These are phyloP conservation scores for Lepidium aucheri DNA, from an alignment of 345 rosid genomes.

Conservation along the genomic window DNA sequence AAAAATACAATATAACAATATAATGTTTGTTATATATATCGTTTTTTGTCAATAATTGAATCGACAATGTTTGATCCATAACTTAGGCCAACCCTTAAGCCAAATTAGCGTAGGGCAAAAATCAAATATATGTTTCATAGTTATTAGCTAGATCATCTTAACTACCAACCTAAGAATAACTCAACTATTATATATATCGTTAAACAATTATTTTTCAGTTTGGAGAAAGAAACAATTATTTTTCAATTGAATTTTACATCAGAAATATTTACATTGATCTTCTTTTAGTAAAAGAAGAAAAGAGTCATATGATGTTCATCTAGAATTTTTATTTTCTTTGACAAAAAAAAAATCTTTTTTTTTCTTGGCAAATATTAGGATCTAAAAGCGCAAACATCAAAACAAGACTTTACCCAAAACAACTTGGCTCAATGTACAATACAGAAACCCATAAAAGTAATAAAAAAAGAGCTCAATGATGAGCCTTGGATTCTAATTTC, in stretches of 20 bases:
- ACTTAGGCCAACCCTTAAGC: too few relatives aligned
- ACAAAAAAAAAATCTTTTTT: not conserved
- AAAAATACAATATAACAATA: too few relatives aligned
- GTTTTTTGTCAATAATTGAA: too few relatives aligned
- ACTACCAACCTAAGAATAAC: too few relatives aligned
- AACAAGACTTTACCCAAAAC: not conserved
- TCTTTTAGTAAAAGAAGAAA: not conserved
- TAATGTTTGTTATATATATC: too few relatives aligned
- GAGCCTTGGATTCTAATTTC: not conserved
- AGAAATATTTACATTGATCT: not conserved
- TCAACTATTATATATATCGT: too few relatives aligned
- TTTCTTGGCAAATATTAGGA: not conserved
- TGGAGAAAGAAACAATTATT: not conserved
- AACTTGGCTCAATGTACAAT: not conserved
- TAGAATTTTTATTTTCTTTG: too few relatives aligned
- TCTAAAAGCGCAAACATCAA: not conserved
- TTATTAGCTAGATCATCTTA: too few relatives aligned
- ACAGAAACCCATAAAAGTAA: not conserved
- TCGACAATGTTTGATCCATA: too few relatives aligned
- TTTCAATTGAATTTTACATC: not conserved
- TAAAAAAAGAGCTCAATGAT: not conserved
- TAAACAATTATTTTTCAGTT: too few relatives aligned
- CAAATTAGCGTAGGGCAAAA: too few relatives aligned
- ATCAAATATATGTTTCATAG: too few relatives aligned
- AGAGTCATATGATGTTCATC: not conserved